Percentiles rank a stretch among this genome's conserved stretches.
phyloP scores from a whole-genome alignment of 2,329 filamentous ascomycete species.

The Dactylella cylindrospora region DNA sequence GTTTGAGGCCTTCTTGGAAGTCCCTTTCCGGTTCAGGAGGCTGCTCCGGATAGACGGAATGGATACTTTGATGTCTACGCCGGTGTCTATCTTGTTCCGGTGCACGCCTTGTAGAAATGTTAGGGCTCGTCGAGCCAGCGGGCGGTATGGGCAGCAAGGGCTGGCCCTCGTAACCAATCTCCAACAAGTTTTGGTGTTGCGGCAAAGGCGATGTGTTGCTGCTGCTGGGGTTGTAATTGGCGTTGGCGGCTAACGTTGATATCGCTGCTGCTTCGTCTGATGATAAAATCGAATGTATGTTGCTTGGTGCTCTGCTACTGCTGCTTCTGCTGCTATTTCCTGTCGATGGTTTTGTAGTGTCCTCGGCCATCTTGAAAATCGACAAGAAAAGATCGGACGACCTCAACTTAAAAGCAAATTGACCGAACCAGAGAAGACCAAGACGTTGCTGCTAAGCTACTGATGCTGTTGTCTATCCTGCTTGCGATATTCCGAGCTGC shows the following conservation, averaged over 20 bases:
- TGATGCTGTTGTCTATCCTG: too few species aligned
- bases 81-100: constrained; percentile 38
- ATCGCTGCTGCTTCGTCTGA: too few species aligned
- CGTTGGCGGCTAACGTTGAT: too few species aligned
- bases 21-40: constrained; percentile 15
- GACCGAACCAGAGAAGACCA: constrained; percentile 1
- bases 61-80: constrained; percentile 19
- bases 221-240: too few species aligned
- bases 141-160: not conserved
- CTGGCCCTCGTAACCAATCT: constrained; percentile 27
- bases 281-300: constrained; percentile 38
- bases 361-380: constrained; percentile 42
- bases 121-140: constrained; percentile 7
- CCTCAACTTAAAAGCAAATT: constrained; percentile 39
- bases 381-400: constrained; percentile 21
- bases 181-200: constrained; percentile 18
- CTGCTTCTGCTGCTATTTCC: constrained; percentile 29
- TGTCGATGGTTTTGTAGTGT: constrained; percentile 36
- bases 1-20: constrained; percentile 35
- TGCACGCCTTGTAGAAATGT: constrained; percentile 25
- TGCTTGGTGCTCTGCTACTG: too few species aligned
- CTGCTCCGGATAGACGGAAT: constrained; percentile 22
- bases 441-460: constrained; percentile 25
- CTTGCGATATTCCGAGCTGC: constrained; percentile 36
- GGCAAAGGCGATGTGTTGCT: constrained; percentile 37